These are phyloP conservation scores for Leptographium flavum DNA, from an alignment of 2,329 filamentous ascomycete species.

Conservation along the genomic window DNA sequence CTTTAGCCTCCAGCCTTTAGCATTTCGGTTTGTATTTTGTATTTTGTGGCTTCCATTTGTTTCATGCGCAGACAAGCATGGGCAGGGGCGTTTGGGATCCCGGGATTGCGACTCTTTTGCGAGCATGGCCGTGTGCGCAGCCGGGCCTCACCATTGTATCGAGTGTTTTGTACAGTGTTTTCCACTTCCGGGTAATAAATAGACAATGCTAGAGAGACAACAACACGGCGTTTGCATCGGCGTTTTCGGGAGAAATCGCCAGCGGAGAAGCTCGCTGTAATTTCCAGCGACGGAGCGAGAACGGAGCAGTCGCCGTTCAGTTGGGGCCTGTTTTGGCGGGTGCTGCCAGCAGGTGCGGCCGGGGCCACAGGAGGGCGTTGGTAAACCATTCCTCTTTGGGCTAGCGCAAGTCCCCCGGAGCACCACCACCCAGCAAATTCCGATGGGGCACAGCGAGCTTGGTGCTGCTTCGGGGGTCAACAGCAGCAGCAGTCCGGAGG, in stretches of 20 bases:
- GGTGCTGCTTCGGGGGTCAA: background rate
- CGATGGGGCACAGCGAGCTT: background rate
- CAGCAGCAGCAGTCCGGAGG: background rate
- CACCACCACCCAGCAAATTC: background rate
- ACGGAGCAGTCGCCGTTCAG: background rate
- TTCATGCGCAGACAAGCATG: conserved; percentile 6
- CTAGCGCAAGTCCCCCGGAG: too few species aligned
- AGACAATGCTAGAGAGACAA: too few species aligned
- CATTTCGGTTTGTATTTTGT: too few species aligned
- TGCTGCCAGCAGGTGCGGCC: background rate
- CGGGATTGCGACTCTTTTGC: background rate
- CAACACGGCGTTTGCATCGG: conserved; percentile 1
- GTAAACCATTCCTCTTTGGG: too few species aligned
- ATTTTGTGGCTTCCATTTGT: background rate
- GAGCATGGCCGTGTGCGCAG: background rate
- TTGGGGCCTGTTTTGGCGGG: too few species aligned
- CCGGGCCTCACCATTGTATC: too few species aligned
- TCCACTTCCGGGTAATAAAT: too few species aligned
- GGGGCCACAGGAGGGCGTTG: background rate
- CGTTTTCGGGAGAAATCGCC: background rate
- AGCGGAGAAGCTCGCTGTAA: background rate
- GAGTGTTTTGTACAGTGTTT: background rate
- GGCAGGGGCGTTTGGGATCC: conserved; percentile 5
- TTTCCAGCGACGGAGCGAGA: background rate
- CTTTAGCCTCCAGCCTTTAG: background rate